Conservation (phyloP, 805 yeast genomes). For the Candida germanica region DNA sequence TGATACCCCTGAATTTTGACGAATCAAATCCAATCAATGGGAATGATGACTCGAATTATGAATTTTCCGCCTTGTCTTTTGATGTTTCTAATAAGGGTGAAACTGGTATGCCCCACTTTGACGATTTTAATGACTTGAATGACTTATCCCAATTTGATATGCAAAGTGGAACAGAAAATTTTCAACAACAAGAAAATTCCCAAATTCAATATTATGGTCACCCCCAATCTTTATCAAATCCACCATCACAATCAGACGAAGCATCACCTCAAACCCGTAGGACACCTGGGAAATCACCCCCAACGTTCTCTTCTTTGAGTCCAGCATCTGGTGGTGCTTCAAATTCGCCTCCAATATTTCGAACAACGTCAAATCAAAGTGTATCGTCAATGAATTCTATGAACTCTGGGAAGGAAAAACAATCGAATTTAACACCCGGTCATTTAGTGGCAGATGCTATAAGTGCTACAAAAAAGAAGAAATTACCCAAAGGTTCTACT, state of each 20-base stretch:
- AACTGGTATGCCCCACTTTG: not conserved
- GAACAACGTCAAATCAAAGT: conserved; percentile 13
- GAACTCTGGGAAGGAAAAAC: conserved; percentile 8
- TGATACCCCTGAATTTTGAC: conserved; percentile 12
- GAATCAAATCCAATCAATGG: not conserved
- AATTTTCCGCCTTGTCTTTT: not conserved
- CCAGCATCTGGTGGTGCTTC: too few species aligned
- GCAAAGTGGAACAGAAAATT: too few species aligned
- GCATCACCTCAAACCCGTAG: not conserved
- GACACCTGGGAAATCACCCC: conserved; percentile 4
- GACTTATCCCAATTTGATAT: not conserved
- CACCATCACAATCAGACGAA: not conserved
- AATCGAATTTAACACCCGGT: not conserved
- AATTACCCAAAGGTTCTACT: conserved; percentile 32
- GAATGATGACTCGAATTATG: not conserved
- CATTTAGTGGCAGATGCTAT: not conserved
- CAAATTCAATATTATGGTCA: not conserved
- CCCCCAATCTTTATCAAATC: not conserved
- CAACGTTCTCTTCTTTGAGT: conserved; percentile 5
- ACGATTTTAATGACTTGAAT: not conserved
- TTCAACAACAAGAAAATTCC: too few species aligned
- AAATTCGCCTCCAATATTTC: conserved; percentile 5
- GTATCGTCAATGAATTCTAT: conserved; percentile 13
- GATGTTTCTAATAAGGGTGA: not conserved
- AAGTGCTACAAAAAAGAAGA: conserved; percentile 21